Conservation (phyloP, 306 rosid genomes). For the Argentina anserina region DNA sequence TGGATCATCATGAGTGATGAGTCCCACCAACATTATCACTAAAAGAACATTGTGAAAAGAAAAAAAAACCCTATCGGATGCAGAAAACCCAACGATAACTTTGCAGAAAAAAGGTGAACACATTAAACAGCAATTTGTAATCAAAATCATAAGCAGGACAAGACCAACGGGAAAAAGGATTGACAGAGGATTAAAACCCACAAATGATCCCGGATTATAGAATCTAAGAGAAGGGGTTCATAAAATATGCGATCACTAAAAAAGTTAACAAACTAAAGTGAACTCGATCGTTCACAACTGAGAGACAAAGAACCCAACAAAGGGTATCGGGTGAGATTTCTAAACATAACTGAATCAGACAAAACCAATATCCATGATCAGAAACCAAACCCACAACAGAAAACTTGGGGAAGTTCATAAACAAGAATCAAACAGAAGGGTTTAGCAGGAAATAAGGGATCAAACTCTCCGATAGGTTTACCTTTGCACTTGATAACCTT, state of each 20-base stretch:
- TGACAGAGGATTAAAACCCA: background rate
- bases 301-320: background rate
- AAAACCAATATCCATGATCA: background rate
- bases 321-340: background rate
- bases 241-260: background rate
- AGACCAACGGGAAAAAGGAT: background rate
- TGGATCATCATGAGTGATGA: background rate
- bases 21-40: background rate
- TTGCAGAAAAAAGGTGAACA: background rate
- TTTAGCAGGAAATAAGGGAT: background rate
- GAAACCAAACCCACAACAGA: background rate
- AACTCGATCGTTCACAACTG: background rate
- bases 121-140: too few species aligned
- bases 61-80: background rate
- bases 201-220: background rate
- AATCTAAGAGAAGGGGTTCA: background rate
- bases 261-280: background rate
- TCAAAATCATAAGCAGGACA: background rate
- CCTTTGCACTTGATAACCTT: slow-evolving; percentile 75
- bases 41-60: background rate
- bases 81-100: background rate
- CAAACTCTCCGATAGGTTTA: background rate
- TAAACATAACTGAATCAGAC: background rate
- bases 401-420: background rate
- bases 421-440: background rate